Evolutionary conservation across 2,329 filamentous ascomycete species (phyloP).

Genomic region (Pestalotiopsis sp.): DNA sequence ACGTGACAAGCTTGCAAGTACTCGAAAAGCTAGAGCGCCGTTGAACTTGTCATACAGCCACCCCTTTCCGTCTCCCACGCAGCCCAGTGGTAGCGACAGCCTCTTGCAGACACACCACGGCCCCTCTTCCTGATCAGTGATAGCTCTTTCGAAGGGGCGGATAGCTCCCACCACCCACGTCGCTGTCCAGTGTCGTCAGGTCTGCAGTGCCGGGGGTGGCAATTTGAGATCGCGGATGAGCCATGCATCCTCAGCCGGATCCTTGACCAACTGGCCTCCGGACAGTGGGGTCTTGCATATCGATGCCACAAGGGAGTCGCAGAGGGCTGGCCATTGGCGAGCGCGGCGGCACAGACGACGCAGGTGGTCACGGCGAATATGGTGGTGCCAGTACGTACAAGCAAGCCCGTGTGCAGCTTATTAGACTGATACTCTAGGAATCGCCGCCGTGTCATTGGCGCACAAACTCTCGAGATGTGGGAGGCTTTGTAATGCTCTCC

Average conservation of each 20-base stretch:
- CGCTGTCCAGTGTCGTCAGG: background rate
- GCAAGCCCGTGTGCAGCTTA: background rate
- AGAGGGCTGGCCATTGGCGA: constrained; percentile 5
- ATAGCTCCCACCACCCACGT: constrained; percentile 4
- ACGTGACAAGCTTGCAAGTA: background rate
- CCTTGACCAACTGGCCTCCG: constrained; percentile 10
- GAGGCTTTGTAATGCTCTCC: constrained; percentile 6
- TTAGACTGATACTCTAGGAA: constrained; percentile 3
- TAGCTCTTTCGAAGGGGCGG: background rate
- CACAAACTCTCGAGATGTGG: background rate
- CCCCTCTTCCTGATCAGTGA: background rate
- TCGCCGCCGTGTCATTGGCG: constrained; percentile 10
- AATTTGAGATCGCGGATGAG: constrained; percentile 5
- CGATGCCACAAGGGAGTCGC: background rate
- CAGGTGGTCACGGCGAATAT: background rate
- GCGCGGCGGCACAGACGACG: constrained; percentile 2
- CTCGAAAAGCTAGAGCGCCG: constrained; percentile 1
- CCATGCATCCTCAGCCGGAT: constrained; percentile 8
- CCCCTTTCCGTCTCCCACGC: background rate
- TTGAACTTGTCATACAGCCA: background rate
- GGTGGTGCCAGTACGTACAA: background rate
- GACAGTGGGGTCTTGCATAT: constrained; percentile 8
- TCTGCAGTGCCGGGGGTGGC: constrained; percentile 5
- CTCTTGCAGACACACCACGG: background rate
- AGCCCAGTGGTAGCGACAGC: background rate